A percentile compares a stretch with the other conserved stretches of the same genome.
Conservation (phyloP, 164 flowering plant genomes). For the Nelumbo lutea region DNA sequence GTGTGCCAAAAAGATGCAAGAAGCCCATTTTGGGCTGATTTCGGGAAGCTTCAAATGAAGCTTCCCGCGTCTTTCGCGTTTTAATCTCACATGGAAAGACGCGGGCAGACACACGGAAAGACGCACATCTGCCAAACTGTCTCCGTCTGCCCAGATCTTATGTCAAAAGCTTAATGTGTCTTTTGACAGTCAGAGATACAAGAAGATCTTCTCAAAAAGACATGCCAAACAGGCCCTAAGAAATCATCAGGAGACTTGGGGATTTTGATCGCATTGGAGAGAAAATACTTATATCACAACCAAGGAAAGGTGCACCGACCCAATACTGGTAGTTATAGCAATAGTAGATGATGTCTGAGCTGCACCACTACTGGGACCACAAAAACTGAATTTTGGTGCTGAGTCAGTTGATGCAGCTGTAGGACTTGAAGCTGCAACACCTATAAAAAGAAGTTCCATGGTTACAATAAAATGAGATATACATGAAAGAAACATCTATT, state of each 20-base stretch:
- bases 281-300: background rate
- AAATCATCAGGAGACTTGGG: background rate
- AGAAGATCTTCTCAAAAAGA: too few relatives aligned
- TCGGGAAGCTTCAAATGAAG: too few relatives aligned
- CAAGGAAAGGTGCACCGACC: slow-evolving; percentile 41
- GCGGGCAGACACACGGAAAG: too few relatives aligned
- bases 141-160: too few relatives aligned
- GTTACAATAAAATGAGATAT: background rate
- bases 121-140: too few relatives aligned
- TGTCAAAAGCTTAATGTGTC: too few relatives aligned
- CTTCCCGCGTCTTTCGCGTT: too few relatives aligned
- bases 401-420: slow-evolving; percentile 32
- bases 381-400: slow-evolving; percentile 21
- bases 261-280: background rate
- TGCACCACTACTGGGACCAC: slow-evolving; percentile 34
- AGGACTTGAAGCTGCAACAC: slow-evolving; percentile 40
- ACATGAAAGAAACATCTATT: background rate
- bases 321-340: slow-evolving; percentile 56
- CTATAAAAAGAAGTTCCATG: slow-evolving; percentile 18
- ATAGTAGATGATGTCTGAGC: slow-evolving; percentile 56
- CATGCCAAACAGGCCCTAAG: too few relatives aligned
- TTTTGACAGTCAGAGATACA: too few relatives aligned
- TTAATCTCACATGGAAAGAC: too few relatives aligned
- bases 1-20: too few relatives aligned
- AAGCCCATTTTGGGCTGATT: too few relatives aligned